Base-by-base conservation (phyloP, 1,284 basidiomycete species). In the Afroboletus lepidellus region DNA sequence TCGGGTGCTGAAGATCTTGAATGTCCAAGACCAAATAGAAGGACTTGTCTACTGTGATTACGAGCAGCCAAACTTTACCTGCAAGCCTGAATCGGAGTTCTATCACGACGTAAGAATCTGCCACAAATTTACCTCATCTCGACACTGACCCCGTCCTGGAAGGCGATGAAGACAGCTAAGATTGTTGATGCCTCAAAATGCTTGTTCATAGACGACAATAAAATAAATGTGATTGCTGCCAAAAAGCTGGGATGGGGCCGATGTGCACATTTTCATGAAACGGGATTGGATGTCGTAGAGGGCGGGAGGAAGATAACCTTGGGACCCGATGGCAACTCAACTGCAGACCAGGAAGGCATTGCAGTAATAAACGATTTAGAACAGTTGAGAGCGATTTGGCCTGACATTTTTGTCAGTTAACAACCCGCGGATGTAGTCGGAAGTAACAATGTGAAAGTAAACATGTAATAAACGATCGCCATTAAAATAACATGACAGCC, bases 21-120 rank as follows among this genome's bases (percentile, higher is more conserved):
- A 82, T 43, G 70, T 95, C 13, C 78, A 83, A 18, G 87, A 92
- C 62, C 80, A 85, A 46, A 75, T 95, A 51, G 92, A 95, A 60
- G 90, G 83, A 13, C 67, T 94, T 15, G 80, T 92, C 9, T 95
- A 77, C 63, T 95, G 92, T 64, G 85, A 95, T 70, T 95, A 95
- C 60, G 71, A 76, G 8, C 62, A 81, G 34, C 75, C 79, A 15
- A 68, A 87, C 55, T 92, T 95, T 69, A 76, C 78, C 6, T 94
- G 92, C 74, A 95, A 95, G 64, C 92, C 92, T 9, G 90, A 94
- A 59, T 67, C 79, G 2, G 77, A 80, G 50, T 92, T 77, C 64
- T 93, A 87, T 61, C 64, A 74, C 38, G 72, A 80, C 66, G 90
- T 88, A 55, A 45, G 65, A 32, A 33, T 37, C 23, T 7, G n/a